Evolutionary conservation across 2,329 filamentous ascomycete genomes (phyloP).

Genomic region (Immersiporthe knoxdaviesiana): DNA sequence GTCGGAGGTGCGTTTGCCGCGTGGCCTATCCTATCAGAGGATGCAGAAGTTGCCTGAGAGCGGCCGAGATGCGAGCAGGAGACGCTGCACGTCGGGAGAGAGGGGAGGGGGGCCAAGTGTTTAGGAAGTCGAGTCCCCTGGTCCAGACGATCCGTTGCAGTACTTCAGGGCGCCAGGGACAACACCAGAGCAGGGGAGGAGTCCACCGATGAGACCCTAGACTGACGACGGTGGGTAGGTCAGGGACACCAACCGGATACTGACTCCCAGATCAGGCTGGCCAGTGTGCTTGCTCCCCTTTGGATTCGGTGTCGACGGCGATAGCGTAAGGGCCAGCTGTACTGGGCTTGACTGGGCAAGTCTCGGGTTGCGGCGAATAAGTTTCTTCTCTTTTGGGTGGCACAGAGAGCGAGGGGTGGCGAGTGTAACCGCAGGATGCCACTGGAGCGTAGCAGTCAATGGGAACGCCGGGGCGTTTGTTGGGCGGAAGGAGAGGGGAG

Average conservation of each 20-base stretch:
- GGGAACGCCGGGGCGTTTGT: not conserved
- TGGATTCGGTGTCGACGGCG: not conserved
- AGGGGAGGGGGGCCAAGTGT: not conserved
- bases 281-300: not conserved
- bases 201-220: not conserved
- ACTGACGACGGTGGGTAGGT: not conserved
- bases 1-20: not conserved
- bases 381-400: not conserved
- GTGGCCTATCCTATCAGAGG: not conserved
- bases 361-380: not conserved
- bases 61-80: constrained; percentile 1
- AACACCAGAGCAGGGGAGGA: not conserved
- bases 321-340: not conserved
- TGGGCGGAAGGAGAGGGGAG: not conserved
- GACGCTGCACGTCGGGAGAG: not conserved
- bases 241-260: not conserved
- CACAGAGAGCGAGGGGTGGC: not conserved
- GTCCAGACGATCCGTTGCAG: not conserved
- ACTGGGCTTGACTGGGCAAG: not conserved
- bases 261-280: not conserved
- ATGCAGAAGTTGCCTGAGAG: not conserved
- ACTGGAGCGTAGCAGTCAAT: not conserved
- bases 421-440: constrained; percentile 6
- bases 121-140: not conserved
- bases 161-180: not conserved